Evolutionary conservation across 2,329 filamentous ascomycete species (phyloP), one percentile per base, ranked within the genome.

Genomic region (Dactylellina parvicollis): DNA sequence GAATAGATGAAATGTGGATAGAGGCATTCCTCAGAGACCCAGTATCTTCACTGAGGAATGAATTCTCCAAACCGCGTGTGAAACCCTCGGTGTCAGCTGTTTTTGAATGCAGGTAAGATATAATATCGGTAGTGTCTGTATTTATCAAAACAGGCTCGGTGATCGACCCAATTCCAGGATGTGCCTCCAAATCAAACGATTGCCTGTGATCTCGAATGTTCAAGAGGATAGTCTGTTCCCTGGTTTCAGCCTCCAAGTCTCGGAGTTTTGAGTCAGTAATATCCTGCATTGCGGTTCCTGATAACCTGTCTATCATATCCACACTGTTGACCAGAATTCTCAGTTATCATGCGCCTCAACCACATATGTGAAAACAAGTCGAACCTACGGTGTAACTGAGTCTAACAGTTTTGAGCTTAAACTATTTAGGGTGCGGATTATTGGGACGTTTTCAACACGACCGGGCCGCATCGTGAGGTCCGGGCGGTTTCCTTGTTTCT

Each of bases 401-500:
- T 90, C 90, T 86, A 99, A 90, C 79, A 99, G 90, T 81, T 96
- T 97, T 80, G 95, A 92, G 77, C 92, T 96, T 64, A 98, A 85
- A 73, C 86, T 92, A 80, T 99, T 99, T 64, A 99, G 83, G 0
- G 92, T 92, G 74, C 90, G 88, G 75, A 98, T 89, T 74, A 98
- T 96, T 9, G 92, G 93, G 1, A 95, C 89, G 79, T 95, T 94
- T 47, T 89, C 87, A 49, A 86, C 83, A 9, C 88, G 85, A 1
- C 85, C 85, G 1, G 92, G 92, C 32, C 92, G 87, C 92, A 98
- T 97, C 76, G 96, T 95, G 34, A 90, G 83, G 79, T 98, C 92
- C 62, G 94, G 92, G 57, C 90, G 86, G 80, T 99, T 98, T 54
- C 95, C 95, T 74, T 85, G 82, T 77, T 86, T 89, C 78, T 89